phyloP scores from a whole-genome alignment of 2,329 filamentous ascomycete species.

The Aspergillus sp. region DNA sequence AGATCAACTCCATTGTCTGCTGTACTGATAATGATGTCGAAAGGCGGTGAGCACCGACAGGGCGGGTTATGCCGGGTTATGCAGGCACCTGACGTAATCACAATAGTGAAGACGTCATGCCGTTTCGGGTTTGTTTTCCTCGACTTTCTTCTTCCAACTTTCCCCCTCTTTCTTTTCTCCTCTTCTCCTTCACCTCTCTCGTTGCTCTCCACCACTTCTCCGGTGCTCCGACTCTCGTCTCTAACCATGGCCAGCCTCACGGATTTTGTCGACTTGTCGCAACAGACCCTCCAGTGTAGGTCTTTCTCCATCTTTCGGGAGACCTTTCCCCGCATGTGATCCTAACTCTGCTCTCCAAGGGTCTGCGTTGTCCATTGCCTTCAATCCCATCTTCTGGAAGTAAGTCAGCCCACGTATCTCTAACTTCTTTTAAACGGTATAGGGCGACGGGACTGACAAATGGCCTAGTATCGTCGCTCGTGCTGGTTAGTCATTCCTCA shows the following conservation, averaged over 20 bases:
- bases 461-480: slow-evolving; percentile 72
- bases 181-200: background rate
- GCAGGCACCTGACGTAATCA: no score
- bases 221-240: background rate
- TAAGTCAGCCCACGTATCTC: slow-evolving; percentile 47
- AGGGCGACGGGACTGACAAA: background rate
- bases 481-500: slow-evolving; percentile 56
- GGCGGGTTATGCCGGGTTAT: no score
- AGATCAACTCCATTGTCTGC: background rate
- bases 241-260: slow-evolving; percentile 32
- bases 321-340: slow-evolving; percentile 27
- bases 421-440: background rate
- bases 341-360: slow-evolving; percentile 51
- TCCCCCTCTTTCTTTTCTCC: background rate
- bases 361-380: slow-evolving; percentile 75
- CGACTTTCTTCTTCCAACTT: slow-evolving; percentile 1
- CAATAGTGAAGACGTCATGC: slow-evolving; percentile 11
- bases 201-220: slow-evolving; percentile 9
- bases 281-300: slow-evolving; percentile 66
- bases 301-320: slow-evolving; percentile 8
- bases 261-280: slow-evolving; percentile 59
- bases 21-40: background rate
- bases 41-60: background rate
- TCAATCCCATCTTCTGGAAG: slow-evolving; percentile 99
- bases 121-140: slow-evolving; percentile 6